Base-by-base conservation (phyloP, 1,284 basidiomycete species). In the Crepidotus sp. region DNA sequence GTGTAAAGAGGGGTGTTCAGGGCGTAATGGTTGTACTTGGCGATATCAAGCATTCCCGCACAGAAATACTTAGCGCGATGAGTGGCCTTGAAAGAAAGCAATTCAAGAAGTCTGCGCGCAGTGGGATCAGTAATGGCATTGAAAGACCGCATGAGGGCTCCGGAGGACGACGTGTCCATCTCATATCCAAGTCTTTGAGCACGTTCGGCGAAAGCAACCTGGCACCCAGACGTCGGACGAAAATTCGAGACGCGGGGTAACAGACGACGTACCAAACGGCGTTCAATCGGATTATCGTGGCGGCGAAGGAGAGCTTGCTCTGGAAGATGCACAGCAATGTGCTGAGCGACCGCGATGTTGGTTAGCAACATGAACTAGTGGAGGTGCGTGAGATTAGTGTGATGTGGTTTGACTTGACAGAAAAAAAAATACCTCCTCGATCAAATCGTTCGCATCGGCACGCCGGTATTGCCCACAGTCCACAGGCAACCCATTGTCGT, bases 41-140 rank as follows among this genome's bases (percentile, higher is more conserved):
- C 90, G 59, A 98, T 98, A 65, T 99, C 96, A 55, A 98, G 74
- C 91, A 98, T 96, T 53, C 96, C 96, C 19, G 94, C 81, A 61
- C 95, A 98, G 80, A 97, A 98, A 68, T 98, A 98, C 62, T 94
- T 94, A 52, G 96, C 90, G 41, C 82, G 79, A 49, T 85, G 83
- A 57, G 95, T 96, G 14, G 91, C 81, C 64, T 96, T 97, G 60
- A 80, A 83, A 24, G 83, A 80, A 32, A 97, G 71, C 15, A 95
- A 61, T 60, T 93, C 80, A 15, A 97, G 69, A 21, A 91, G 73
- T 39, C 76, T 68, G 45, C 80, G 80, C 49, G 83, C 84, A 45
- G 76, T 76, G 10, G 80, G 76, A 54, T 95, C 81, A 36, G 74
- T 60, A 48, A 98, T 74, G 17, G 72, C 67, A 27, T 83, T 67